Evolutionary conservation across 2,329 filamentous ascomycete species (phyloP).

Genomic region (Pseudogymnoascus sp.): DNA sequence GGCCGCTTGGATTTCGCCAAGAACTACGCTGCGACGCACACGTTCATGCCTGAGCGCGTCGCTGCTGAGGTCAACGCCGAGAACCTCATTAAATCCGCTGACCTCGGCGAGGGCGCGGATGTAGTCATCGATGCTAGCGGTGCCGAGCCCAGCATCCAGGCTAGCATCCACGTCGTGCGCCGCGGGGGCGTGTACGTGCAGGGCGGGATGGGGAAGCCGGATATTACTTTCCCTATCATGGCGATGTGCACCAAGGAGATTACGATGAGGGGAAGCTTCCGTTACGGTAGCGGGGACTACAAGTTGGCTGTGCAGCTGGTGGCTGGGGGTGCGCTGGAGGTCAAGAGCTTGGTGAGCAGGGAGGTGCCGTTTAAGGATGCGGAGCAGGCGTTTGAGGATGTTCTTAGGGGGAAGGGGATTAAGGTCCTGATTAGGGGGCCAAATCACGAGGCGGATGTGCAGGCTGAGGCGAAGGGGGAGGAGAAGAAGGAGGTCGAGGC

Average conservation of each 20-base stretch:
- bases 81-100: slow-evolving; percentile 56
- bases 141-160: slow-evolving; percentile 71
- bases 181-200: slow-evolving; percentile 73
- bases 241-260: slow-evolving; percentile 84
- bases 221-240: slow-evolving; percentile 89
- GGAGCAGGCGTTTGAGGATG: slow-evolving; percentile 78
- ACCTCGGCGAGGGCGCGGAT: slow-evolving; percentile 61
- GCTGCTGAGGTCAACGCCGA: slow-evolving; percentile 66
- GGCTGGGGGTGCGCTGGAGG: slow-evolving; percentile 62
- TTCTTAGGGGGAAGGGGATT: slow-evolving; percentile 73
- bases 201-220: slow-evolving; percentile 80
- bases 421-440: slow-evolving; percentile 62
- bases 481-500: slow-evolving; percentile 1
- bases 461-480: not conserved
- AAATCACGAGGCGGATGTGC: slow-evolving; percentile 43
- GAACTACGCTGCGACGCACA: slow-evolving; percentile 64
- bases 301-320: slow-evolving; percentile 68
- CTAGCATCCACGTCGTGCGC: slow-evolving; percentile 62
- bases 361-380: slow-evolving; percentile 75
- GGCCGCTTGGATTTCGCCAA: slow-evolving; percentile 72
- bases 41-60: slow-evolving; percentile 56
- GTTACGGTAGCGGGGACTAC: slow-evolving; percentile 85
- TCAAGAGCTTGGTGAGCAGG: slow-evolving; percentile 73
- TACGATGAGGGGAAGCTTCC: slow-evolving; percentile 78
- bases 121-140: slow-evolving; percentile 75